These are phyloP conservation scores for Pseudonitzschia pungens DNA, from an alignment of 108 stramenopile genomes.

Conservation along the genomic window DNA sequence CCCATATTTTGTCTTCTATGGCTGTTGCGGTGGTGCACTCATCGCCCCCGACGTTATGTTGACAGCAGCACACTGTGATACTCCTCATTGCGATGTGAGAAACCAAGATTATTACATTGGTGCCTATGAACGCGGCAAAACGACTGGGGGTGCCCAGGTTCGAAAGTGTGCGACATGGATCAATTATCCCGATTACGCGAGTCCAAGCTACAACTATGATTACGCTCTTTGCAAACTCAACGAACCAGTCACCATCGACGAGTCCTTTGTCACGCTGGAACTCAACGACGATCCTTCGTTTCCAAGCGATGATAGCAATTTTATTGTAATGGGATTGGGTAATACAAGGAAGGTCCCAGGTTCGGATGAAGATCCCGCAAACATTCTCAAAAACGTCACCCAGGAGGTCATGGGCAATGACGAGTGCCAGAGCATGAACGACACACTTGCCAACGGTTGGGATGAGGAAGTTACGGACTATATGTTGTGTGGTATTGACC, in stretches of 20 bases:
- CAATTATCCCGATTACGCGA: no score
- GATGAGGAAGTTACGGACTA: not conserved
- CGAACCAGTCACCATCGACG: not conserved
- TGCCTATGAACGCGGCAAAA: not conserved
- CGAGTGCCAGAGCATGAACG: no score
- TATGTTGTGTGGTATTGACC: constrained; percentile 35
- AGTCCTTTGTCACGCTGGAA: not conserved
- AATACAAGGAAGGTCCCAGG: no score
- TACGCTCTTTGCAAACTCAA: constrained; percentile 6
- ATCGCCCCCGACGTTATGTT: constrained; percentile 7
- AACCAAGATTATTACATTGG: not conserved
- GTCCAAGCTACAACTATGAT: not conserved
- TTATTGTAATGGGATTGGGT: not conserved
- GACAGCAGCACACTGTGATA: constrained; percentile 7
- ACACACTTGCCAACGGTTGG: not conserved
- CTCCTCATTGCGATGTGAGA: no score
- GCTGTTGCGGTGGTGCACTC: not conserved
- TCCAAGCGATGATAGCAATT: not conserved
- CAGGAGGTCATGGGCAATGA: not conserved
- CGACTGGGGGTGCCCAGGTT: no score
- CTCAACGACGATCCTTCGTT: not conserved
- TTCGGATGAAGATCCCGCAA: no score
- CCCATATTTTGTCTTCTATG: not conserved
- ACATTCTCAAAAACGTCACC: not conserved
- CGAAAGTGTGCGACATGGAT: no score